Evolutionary conservation across 768 basidiomycete genomes (phyloP).

Genomic region (Auricularia heimuer): DNA sequence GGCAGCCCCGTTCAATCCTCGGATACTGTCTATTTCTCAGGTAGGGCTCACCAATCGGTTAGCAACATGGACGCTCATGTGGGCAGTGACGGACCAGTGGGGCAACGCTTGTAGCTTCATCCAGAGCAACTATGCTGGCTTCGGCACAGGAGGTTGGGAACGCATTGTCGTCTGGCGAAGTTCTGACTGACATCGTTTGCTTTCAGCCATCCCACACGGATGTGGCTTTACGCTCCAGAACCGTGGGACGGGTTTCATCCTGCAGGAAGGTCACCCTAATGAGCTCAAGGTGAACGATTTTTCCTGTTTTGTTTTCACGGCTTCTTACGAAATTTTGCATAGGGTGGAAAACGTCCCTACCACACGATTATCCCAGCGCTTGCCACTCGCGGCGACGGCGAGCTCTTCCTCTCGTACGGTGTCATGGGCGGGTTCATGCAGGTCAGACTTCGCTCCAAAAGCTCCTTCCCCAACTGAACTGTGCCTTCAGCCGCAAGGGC

Average conservation of each 20-base stretch:
- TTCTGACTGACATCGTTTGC: constrained; percentile 2
- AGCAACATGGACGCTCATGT: neutral
- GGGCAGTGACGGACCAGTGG: constrained; percentile 68
- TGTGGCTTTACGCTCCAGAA: constrained; percentile 98
- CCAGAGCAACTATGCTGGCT: constrained; percentile 84
- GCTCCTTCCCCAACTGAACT: neutral
- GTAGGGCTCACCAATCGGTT: constrained; percentile 25
- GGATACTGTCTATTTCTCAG: constrained; percentile 93
- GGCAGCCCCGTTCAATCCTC: constrained; percentile 78
- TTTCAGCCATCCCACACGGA: constrained; percentile 73
- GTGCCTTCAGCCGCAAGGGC: constrained; percentile 71
- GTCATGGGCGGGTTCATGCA: constrained; percentile 94
- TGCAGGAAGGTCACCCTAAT: constrained; percentile 79
- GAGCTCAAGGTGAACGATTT: constrained; percentile 46
- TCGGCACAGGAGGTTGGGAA: constrained; percentile 68
- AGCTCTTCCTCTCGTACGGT: constrained; percentile 81
- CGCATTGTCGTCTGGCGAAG: neutral
- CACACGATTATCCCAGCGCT: constrained; percentile 94
- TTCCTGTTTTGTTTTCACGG: neutral
- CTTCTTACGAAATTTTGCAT: neutral
- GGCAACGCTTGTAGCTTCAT: constrained; percentile 86
- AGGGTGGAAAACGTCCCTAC: constrained; percentile 80
- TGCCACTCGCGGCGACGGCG: constrained; percentile 56
- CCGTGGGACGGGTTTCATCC: constrained; percentile 75
- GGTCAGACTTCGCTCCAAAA: constrained; percentile 23